Conservation (phyloP, 2,329 filamentous ascomycete species). For the Endoconidiophora polonica region DNA sequence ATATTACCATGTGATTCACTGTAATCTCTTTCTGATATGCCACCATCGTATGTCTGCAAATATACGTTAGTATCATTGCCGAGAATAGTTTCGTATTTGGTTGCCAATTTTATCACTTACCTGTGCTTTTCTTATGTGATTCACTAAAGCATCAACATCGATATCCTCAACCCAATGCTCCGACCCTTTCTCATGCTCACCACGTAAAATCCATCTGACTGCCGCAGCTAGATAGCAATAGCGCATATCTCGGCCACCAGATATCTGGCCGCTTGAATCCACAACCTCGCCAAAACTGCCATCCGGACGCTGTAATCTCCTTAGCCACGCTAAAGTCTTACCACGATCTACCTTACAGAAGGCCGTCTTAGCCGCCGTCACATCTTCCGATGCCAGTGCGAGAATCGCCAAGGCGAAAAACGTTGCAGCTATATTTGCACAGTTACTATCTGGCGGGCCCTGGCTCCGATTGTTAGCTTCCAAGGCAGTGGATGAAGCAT, state of each 20-base stretch:
- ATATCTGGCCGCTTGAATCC: conserved; percentile 38
- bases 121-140: conserved; percentile 53
- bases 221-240: conserved; percentile 75
- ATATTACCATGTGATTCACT: conserved; percentile 66
- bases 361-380: conserved; percentile 23
- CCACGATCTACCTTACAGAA: conserved; percentile 49
- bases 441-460: conserved; percentile 5
- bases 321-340: conserved; percentile 58
- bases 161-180: conserved; percentile 51
- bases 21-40: conserved; percentile 59
- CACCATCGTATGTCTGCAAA: conserved; percentile 62
- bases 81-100: neutral
- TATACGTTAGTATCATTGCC: neutral
- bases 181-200: conserved; percentile 33
- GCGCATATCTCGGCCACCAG: conserved; percentile 68
- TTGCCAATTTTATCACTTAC: conserved; percentile 17
- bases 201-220: conserved; percentile 67
- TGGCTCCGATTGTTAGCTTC: too few relatives aligned
- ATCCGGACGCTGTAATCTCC: conserved; percentile 57
- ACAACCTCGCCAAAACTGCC: conserved; percentile 85
- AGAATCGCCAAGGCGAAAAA: conserved; percentile 73
- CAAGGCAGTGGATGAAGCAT: too few relatives aligned
- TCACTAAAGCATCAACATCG: conserved; percentile 50
- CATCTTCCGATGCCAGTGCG: conserved; percentile 32
- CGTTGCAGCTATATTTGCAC: conserved; percentile 66